Base-by-base conservation (phyloP, 1,284 basidiomycete species). In the Exsudoporus floridanus region DNA sequence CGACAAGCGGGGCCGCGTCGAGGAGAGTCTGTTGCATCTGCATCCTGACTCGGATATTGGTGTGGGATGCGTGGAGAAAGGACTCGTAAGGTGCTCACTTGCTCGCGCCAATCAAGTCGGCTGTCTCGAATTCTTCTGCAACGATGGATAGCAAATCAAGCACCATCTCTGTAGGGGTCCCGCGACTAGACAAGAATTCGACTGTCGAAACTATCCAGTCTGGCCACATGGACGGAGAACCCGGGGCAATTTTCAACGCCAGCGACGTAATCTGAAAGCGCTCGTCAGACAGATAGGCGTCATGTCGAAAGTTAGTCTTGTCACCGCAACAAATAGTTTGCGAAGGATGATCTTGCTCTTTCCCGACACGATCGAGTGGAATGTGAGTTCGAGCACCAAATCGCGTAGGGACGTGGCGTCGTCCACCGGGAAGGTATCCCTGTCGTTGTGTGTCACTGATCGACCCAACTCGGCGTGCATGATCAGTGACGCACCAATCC, bases 271-370 rank as follows among this genome's bases (percentile, higher is more conserved):
- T 75, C 86, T 90, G 56, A 19, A 41, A 21, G 41, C 19, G 42
- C 18, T 10, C 21, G 38, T 61, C 35, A 50, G 52, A 35, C 9
- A 40, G 31, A 21, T 7, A 7, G 33, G 16, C 19, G 8, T 3
- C 5, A 13, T 7, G 14, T 14, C 39, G 23, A 23, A 28, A 50
- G 48, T 48, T 35, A 48, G 46, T 50, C 45, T 37, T 28, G 77
- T 65, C 72, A 94, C 90, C 54, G 90, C 84, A 21, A 92, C 90
- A 64, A 90, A 95, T 27, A 94, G 74, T 68, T 94, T 95, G 49
- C 92, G 82, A 23, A 92, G 77, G 45, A 91, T 89, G 49, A 93
- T 78, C 62, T 83, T 86, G 63, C 71, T 77, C 53, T 77, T 77
- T 2, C 81, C 76, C 13, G 74, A 70, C 4, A 74, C 63, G 47